Conservation (phyloP, 1,139 yeast genomes). For the Saccharomycopsis crataegensis region DNA sequence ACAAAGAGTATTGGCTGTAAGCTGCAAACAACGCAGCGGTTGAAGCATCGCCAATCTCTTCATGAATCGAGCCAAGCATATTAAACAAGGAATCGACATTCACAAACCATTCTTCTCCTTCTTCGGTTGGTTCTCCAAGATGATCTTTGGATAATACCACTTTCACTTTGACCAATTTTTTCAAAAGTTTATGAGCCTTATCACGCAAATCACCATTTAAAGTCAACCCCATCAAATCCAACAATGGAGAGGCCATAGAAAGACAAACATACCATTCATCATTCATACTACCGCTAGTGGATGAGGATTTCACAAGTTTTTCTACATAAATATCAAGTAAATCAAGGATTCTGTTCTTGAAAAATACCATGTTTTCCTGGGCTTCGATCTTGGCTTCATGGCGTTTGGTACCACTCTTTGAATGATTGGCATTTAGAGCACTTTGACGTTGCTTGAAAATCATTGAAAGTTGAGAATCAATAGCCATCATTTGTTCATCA, state of each 20-base stretch:
- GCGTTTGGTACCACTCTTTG: conserved; percentile 56
- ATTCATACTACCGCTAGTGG: conserved; percentile 1
- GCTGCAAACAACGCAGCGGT: conserved; percentile 29
- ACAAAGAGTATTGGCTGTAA: conserved; percentile 8
- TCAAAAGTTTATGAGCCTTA: conserved; percentile 68
- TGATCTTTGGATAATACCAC: conserved; percentile 1
- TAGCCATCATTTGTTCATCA: conserved; percentile 95
- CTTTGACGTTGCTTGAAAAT: conserved; percentile 78
- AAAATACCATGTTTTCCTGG: conserved; percentile 67
- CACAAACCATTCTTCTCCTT: conserved; percentile 16
- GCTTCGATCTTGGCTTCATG: conserved; percentile 70
- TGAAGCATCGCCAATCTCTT: conserved; percentile 33
- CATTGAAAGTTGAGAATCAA: conserved; percentile 75
- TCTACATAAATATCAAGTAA: conserved; percentile 58
- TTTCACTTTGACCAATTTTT: conserved; percentile 54
- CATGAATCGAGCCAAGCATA: conserved; percentile 30
- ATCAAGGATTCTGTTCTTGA: conserved; percentile 75
- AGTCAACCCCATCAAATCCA: conserved; percentile 57
- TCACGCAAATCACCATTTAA: conserved; percentile 62
- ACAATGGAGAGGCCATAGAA: conserved; percentile 48
- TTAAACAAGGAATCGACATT: conserved; percentile 26
- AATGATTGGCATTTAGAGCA: conserved; percentile 39
- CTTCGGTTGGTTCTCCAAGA: conserved; percentile 5
- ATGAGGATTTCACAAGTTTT: conserved; percentile 24
- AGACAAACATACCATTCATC: conserved; percentile 27